These are phyloP conservation scores for Pseudoneurospora amorphoporcata DNA, from an alignment of 495 filamentous ascomycete genomes.

Conservation along the genomic window DNA sequence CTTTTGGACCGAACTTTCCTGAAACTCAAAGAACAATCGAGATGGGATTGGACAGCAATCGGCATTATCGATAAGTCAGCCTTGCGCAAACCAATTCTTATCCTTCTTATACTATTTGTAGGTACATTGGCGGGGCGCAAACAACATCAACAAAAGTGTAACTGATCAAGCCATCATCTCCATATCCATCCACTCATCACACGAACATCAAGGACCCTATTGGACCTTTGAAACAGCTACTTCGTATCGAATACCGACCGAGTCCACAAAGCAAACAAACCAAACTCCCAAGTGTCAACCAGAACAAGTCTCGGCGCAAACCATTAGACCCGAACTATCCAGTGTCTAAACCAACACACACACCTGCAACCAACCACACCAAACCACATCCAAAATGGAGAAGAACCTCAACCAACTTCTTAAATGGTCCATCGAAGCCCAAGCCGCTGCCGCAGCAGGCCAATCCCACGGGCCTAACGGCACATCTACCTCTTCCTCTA, in stretches of 20 bases:
- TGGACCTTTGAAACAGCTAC: not conserved
- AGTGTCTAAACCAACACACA: not conserved
- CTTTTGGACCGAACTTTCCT: constrained; percentile 22
- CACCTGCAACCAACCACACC: not conserved
- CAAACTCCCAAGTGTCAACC: not conserved
- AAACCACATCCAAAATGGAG: constrained; percentile 25
- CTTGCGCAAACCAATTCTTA: not conserved
- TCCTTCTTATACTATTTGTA: not conserved
- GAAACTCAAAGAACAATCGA: constrained; percentile 19
- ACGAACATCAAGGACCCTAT: not conserved
- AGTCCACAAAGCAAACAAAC: not conserved
- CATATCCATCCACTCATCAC: not conserved
- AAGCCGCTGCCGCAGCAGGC: constrained; percentile 40
- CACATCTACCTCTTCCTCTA: constrained; percentile 14
- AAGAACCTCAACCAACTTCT: constrained; percentile 58
- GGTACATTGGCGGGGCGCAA: not conserved
- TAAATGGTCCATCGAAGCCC: constrained; percentile 78
- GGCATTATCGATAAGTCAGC: not conserved
- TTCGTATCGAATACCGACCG: not conserved
- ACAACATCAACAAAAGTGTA: not conserved
- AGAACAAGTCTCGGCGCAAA: not conserved
- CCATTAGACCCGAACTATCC: not conserved
- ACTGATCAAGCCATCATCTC: not conserved
- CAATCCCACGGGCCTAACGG: constrained; percentile 31
- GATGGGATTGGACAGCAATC: not conserved